Base-by-base conservation (phyloP, 371 early-diverging fungal genomes). In the Mucor mucedo region DNA sequence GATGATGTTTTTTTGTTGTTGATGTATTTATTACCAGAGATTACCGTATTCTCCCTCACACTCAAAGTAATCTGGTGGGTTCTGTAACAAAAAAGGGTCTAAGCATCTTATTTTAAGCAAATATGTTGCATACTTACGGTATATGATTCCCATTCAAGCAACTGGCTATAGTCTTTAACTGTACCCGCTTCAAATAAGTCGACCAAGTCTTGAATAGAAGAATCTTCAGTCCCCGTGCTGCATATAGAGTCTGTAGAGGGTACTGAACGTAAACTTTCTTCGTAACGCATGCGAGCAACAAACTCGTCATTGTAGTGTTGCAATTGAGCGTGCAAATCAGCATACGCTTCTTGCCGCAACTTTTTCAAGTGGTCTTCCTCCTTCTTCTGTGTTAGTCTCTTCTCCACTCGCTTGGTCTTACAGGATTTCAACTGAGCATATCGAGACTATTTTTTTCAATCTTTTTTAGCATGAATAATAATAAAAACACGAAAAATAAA, bases 301-400 rank as follows among this genome's bases (percentile, higher is more conserved):
- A 66, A 66, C 9, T 55, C 55, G 21, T 66, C 50, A 16, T 60
- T 66, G 35, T 66, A 66, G 28, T 40, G 32, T 33, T 66, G 41
- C 30, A 66, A 4, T 16, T 66, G 66, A 5, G 40, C 13, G 14
- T 55, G 66, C 11, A 66, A 29, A 14, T 66, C 66, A 8, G 45
- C 44, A 21, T 60, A 66, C 2, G 66, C 66, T 49, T 66, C 66
- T 41, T 55, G 52, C n/a, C 49, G 54, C 30, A 65, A 33, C 29
- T 42, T 35, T 1, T 29, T 44, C 5, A 65, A 44, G 32, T 64
- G 21, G 1, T 32, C 50, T 41, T 32, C 21, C 6, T 63, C 6
- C 32, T 40, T 56, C 32, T 32, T 38, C 40, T 3, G 32, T 16
- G 5, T 50, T 13, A 4, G 21, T 27, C 41, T 33, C 14, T 30